A percentile compares a stretch with the other conserved stretches of the same genome.
phyloP scores from a whole-genome alignment of 2,329 filamentous ascomycete genomes.

The Botrytis cinerea region DNA sequence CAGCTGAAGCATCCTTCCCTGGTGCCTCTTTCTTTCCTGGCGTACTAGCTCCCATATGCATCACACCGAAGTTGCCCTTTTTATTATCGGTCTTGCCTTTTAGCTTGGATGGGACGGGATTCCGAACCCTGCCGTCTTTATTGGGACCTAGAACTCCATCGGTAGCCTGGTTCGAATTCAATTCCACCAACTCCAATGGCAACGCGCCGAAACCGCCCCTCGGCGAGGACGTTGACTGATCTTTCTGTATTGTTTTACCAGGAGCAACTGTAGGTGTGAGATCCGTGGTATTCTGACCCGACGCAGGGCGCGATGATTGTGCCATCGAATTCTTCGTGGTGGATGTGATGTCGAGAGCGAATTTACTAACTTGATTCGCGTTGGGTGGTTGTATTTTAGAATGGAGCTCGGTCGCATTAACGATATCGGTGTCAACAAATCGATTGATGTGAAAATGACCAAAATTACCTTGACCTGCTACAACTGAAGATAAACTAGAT shows the following conservation, averaged over 20 bases:
- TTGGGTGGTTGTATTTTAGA: slow-evolving; percentile 26
- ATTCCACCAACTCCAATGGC: slow-evolving; percentile 56
- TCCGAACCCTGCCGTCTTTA: slow-evolving; percentile 54
- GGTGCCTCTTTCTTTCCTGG: slow-evolving; percentile 39
- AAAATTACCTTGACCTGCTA: slow-evolving; percentile 25
- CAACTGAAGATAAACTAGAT: slow-evolving; percentile 29
- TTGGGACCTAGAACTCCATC: slow-evolving; percentile 43
- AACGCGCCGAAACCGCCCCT: slow-evolving; percentile 47
- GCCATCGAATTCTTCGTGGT: slow-evolving; percentile 20
- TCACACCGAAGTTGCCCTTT: slow-evolving; percentile 63
- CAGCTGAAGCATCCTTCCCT: slow-evolving; percentile 51
- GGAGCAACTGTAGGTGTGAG: slow-evolving; percentile 30
- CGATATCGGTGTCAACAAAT: slow-evolving; percentile 31
- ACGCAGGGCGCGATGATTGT: slow-evolving; percentile 35
- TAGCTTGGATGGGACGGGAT: slow-evolving; percentile 62
- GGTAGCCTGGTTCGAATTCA: slow-evolving; percentile 40
- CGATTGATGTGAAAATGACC: slow-evolving; percentile 29
- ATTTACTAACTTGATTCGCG: slow-evolving; percentile 22
- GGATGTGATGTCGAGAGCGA: slow-evolving; percentile 17
- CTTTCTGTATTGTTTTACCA: slow-evolving; percentile 29
- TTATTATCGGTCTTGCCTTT: slow-evolving; percentile 58
- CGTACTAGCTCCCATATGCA: slow-evolving; percentile 58
- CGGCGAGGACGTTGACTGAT: slow-evolving; percentile 31
- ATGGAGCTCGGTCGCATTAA: slow-evolving; percentile 26
- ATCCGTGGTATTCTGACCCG: slow-evolving; percentile 33